phyloP scores from a whole-genome alignment of 306 rosid species.

The Acacia melanoxylon region DNA sequence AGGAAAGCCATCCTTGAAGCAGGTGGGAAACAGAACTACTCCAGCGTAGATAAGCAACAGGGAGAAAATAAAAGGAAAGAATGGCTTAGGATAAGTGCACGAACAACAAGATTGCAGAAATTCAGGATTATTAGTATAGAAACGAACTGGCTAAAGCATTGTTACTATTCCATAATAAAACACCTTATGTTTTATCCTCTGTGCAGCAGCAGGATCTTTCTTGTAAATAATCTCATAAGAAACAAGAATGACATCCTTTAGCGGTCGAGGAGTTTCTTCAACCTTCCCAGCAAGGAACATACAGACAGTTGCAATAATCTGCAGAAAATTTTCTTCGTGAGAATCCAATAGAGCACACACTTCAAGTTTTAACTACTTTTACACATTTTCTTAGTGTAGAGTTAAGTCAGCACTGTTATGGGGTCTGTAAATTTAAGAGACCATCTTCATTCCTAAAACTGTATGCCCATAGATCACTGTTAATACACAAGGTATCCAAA shows the following conservation, averaged over 20 bases:
- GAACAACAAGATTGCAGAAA: constrained; percentile 22
- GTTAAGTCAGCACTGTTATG: constrained; percentile 3
- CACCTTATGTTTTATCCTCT: constrained; percentile 96
- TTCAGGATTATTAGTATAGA: constrained; percentile 24
- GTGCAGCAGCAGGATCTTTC: constrained; percentile 90
- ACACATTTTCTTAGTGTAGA: constrained; percentile 5
- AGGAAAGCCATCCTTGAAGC: constrained; percentile 22
- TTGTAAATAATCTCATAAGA: constrained; percentile 94
- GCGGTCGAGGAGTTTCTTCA: constrained; percentile 97
- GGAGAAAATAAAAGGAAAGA: constrained; percentile 23
- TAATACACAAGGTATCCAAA: constrained; percentile 2
- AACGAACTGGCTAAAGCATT: constrained; percentile 37
- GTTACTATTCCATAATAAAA: constrained; percentile 27
- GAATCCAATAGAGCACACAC: constrained; percentile 7
- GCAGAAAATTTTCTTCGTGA: constrained; percentile 45
- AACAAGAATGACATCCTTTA: constrained; percentile 88
- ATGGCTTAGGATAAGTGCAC: constrained; percentile 18
- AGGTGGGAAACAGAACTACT: constrained; percentile 4
- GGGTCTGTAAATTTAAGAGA: background rate
- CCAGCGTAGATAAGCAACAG: constrained; percentile 8
- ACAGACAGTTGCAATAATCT: constrained; percentile 95
- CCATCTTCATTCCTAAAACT: background rate
- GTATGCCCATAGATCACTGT: background rate
- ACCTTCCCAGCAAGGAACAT: constrained; percentile 99
- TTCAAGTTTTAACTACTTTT: background rate